Conservation (phyloP, 2,329 filamentous ascomycete genomes). For the Penicillium nordicum region DNA sequence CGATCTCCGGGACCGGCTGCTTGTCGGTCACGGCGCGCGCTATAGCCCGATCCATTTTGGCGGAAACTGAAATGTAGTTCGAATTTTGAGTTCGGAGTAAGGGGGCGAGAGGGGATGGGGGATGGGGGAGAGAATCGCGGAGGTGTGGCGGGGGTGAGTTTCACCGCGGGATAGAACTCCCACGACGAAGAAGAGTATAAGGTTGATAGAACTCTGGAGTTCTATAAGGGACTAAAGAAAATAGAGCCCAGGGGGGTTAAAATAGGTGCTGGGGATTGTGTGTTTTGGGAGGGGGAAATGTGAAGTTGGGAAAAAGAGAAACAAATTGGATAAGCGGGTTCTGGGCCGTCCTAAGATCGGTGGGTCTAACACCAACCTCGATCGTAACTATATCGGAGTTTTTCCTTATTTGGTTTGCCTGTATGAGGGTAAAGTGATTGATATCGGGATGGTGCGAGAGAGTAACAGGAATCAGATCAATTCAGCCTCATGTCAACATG, state of each 20-base stretch:
- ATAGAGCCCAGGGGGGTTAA: background rate
- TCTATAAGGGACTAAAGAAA: background rate
- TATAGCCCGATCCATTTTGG: conserved; percentile 49
- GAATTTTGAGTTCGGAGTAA: conserved; percentile 5
- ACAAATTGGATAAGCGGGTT: conserved; percentile 23
- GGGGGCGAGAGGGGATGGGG: background rate
- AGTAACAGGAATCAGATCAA: background rate
- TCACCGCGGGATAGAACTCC: conserved; percentile 11
- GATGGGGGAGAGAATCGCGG: conserved; percentile 8
- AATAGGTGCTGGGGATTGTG: conserved; percentile 9
- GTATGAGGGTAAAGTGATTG: background rate
- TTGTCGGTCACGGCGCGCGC: conserved; percentile 92
- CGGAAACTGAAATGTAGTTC: background rate
- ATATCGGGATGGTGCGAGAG: background rate
- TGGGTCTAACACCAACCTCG: conserved; percentile 9
- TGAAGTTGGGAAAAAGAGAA: conserved; percentile 25
- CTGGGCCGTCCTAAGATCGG: conserved; percentile 10
- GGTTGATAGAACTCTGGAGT: background rate
- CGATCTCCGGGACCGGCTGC: conserved; percentile 94
- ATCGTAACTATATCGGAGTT: background rate
- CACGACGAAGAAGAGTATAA: conserved; percentile 3
- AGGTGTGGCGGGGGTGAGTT: conserved; percentile 14
- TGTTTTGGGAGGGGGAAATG: conserved; percentile 11
- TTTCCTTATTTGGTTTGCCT: background rate
- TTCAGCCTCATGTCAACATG: conserved; percentile 3